phyloP scores from a whole-genome alignment of 1,284 basidiomycete species.

The Melampsora medusae region DNA sequence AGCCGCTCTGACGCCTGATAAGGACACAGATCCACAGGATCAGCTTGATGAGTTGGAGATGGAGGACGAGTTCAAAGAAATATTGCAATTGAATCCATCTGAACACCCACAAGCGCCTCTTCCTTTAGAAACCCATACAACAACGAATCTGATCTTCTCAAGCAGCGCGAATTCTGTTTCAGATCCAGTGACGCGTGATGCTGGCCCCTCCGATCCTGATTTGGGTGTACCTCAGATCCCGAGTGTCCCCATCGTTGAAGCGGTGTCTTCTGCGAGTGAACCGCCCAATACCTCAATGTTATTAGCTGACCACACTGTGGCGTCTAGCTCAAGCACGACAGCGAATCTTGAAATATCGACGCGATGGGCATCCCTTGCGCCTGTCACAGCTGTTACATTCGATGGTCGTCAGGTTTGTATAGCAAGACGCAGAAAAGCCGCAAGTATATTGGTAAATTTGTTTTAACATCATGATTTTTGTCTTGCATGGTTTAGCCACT shows the following conservation, averaged over 20 bases:
- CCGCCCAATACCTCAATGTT: too few species aligned
- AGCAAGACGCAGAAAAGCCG: not conserved
- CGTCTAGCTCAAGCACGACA: not conserved
- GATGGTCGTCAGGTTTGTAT: slow-evolving; percentile 2
- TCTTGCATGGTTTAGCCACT: not conserved
- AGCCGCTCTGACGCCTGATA: not conserved
- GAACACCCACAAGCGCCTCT: not conserved
- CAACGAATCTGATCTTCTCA: too few species aligned
- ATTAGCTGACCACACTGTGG: not conserved
- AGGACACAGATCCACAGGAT: not conserved
- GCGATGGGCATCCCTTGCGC: not conserved
- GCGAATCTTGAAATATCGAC: not conserved
- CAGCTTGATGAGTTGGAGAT: not conserved
- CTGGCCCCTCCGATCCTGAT: too few species aligned
- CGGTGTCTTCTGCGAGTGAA: too few species aligned
- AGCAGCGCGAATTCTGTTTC: too few species aligned
- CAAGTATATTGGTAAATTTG: slow-evolving; percentile 4
- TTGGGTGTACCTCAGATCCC: too few species aligned
- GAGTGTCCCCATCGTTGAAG: too few species aligned
- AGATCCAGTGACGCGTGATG: not conserved
- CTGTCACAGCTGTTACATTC: not conserved
- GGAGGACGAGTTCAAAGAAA: slow-evolving; percentile 7
- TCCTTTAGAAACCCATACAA: not conserved
- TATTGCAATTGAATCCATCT: not conserved
- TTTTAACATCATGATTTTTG: slow-evolving; percentile 22